Base-by-base conservation (phyloP, 2,329 filamentous ascomycete genomes). In the Dothideomycetes sp. region DNA sequence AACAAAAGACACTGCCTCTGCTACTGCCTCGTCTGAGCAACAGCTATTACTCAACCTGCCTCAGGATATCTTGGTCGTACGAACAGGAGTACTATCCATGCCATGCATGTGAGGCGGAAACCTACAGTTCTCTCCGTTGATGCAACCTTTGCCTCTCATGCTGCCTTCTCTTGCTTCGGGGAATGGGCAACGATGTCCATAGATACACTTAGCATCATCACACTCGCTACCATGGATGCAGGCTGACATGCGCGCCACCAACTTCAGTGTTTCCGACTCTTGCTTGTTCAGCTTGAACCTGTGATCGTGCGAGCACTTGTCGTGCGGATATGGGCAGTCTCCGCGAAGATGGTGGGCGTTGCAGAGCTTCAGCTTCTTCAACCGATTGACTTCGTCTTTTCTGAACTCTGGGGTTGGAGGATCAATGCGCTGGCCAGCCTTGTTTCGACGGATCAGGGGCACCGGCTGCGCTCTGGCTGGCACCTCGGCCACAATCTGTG, bases 291-390 rank as follows among this genome's bases (percentile, higher is more conserved):
- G 22, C 45, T 70, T 68, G 53, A 71, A 69, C n/a, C 59, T 52
- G 48, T 74, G 71, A 23, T 67, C 59, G 54, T 80, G 74, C 7
- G 72, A 71, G 51, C 76, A 80, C 12, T 56, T 55, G 13, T 65
- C 63, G 30, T 65, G 64, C 18, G 53, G 53, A 49, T 70, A 74
- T 4, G 73, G 69, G 49, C 76, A 80, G 47, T 74, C 71, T 20
- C 67, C 64, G 30, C 74, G 68, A 17, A 80, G 63, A 51, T 71
- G 78, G 53, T 74, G 68, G 43, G 75, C 69, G 51, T 79, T 80
- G 63, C 76, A 80, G 44, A 78, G 58, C 53, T 80, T 79, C 47
- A 78, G 56, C 56, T 72, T 74, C 59, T 78, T 78, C 49, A 80
- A 60, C 15, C 73, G 69, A 49, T 72, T 70, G 33, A 79, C 64